Conservation (phyloP, 148 eudicot species). For the Vaccinium vitisidaea region DNA sequence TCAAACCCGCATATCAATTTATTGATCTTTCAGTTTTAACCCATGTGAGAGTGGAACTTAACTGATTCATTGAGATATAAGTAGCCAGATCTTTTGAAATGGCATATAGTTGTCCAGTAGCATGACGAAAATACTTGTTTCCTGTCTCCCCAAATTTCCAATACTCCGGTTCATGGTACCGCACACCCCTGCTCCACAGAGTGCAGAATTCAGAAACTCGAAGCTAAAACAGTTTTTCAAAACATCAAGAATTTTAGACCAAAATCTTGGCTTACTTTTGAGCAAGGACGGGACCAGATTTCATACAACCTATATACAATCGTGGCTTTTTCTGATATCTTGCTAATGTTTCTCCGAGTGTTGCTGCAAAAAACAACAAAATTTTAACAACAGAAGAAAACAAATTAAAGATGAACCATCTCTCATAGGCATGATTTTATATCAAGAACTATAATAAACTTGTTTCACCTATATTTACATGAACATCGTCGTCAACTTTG, state of each 20-base stretch:
- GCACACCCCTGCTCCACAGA: conserved; percentile 44
- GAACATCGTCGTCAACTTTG: conserved; percentile 60
- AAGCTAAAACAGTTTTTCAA: not conserved
- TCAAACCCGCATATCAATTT: not conserved
- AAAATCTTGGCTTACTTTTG: conserved; percentile 42
- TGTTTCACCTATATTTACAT: conserved; percentile 48
- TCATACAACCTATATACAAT: conserved; percentile 58
- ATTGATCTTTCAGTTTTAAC: not conserved
- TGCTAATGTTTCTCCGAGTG: conserved; percentile 51
- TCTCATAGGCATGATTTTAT: not conserved
- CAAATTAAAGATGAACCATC: not conserved
- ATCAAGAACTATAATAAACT: not conserved
- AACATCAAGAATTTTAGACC: not conserved
- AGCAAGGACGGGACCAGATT: conserved; percentile 60
- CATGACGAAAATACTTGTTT: conserved; percentile 56
- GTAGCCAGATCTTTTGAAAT: conserved; percentile 53
- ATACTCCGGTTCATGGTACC: conserved; percentile 54
- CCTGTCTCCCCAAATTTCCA: conserved; percentile 63
- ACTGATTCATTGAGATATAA: conserved; percentile 53
- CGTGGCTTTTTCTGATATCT: conserved; percentile 47
- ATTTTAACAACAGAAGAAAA: not conserved
- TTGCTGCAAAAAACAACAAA: conserved; percentile 30
- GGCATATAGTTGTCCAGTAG: conserved; percentile 57
- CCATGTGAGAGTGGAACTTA: conserved; percentile 16
- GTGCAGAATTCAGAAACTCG: not conserved